phyloP scores from a whole-genome alignment of 176 grass and related monocot species.

The Triticum urartu region DNA sequence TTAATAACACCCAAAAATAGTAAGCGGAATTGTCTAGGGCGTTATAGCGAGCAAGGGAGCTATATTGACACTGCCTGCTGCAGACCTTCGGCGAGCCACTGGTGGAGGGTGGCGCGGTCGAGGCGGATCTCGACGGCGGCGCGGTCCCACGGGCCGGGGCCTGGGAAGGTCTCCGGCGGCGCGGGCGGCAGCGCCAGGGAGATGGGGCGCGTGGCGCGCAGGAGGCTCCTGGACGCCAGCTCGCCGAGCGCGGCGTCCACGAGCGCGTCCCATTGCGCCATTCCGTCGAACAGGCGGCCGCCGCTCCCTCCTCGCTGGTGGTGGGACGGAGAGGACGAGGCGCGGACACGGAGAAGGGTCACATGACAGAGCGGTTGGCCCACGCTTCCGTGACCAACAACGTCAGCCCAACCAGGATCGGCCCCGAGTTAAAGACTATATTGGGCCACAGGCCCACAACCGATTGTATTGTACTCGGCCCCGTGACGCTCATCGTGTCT shows the following conservation, averaged over 20 bases:
- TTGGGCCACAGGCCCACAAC: background rate
- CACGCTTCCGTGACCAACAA: background rate
- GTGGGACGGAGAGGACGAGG: slow-evolving; percentile 13
- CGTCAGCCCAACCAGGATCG: background rate
- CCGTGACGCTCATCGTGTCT: background rate
- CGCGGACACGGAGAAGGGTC: background rate
- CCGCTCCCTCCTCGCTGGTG: background rate
- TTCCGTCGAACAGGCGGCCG: slow-evolving; percentile 42
- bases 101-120: slow-evolving; percentile 46
- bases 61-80: background rate
- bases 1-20: background rate
- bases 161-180: slow-evolving; percentile 30
- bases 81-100: slow-evolving; percentile 78
- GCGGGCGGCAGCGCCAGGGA: slow-evolving; percentile 14
- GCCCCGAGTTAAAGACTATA: background rate
- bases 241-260: slow-evolving; percentile 49
- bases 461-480: background rate
- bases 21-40: background rate
- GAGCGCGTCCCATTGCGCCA: slow-evolving; percentile 63
- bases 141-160: slow-evolving; percentile 67
- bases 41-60: background rate
- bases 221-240: slow-evolving; percentile 60
- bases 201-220: slow-evolving; percentile 64
- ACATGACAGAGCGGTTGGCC: background rate
- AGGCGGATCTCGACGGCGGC: slow-evolving; percentile 59